Evolutionary conservation across 2,329 filamentous ascomycete species (phyloP), one percentile per base, ranked within the genome.

Genomic region (Moelleriella libera): DNA sequence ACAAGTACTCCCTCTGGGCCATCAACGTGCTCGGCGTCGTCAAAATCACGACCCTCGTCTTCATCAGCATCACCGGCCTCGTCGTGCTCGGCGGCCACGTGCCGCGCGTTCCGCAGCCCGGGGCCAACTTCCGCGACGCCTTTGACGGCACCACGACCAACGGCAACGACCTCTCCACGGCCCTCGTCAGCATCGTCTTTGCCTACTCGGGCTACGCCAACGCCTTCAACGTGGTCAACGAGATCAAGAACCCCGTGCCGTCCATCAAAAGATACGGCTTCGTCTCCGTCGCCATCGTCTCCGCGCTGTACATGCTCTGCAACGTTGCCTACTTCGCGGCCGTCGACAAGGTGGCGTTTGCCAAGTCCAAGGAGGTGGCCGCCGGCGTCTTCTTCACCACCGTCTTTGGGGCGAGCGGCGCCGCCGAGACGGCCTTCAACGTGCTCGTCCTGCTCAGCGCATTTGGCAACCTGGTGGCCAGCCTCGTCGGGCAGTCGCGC

Each of bases 261-360:
- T 81, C 31, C 71, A 68, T 32, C 73, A 70, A 0, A 59, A 54
- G 67, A 69, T 43, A 51, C 50, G 75, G 68, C 6, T 65, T 69
- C 2, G 55, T 70, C 2, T 75, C 76, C 0, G 60, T 82, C 1
- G 43, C 70, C 0, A 57, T 74, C 0, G 75, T 80, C 1, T 68
- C 74, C 0, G 58, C 72, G 0, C 60, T 82, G 0, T 82, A 80
- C 57, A 66, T 78, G 12, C 59, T 82, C 1, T 75, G 70, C 50
- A 81, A 81, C 48, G 63, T 82, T 30, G 78, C 78, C 0, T 82
- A 79, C 58, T 79, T 81, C 51, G 66, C 76, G 0, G 74, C 73
- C 0, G 70, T 66, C 58, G 51, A 57, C 47, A 50, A 32, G 30
- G 28, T 9, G 5, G 11, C 7, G 3, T 47, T 48, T 42, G 40